Conservation (phyloP, 2,329 filamentous ascomycete genomes). For the Claviceps sp. region DNA sequence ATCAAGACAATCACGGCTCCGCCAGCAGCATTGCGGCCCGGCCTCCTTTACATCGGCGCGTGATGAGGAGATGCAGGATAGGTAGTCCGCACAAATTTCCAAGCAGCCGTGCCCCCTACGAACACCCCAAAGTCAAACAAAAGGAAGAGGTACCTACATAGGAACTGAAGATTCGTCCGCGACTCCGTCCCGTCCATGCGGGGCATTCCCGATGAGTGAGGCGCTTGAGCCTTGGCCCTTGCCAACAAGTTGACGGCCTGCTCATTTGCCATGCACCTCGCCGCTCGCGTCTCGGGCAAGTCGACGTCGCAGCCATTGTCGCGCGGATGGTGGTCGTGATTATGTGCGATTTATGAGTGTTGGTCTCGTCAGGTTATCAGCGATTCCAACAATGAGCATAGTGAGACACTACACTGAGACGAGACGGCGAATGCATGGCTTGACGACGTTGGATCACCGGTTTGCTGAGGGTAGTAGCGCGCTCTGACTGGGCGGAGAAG, state of each 20-base stretch:
- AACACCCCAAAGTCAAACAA: no score
- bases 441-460: background rate
- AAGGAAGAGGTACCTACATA: no score
- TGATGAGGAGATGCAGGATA: no score
- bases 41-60: no score
- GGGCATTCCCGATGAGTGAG: background rate
- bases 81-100: no score
- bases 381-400: no score
- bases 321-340: background rate
- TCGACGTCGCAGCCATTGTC: background rate
- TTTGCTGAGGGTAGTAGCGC: background rate
- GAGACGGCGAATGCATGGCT: background rate
- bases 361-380: no score
- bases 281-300: background rate
- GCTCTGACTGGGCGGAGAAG: background rate
- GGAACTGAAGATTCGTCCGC: no score
- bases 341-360: background rate
- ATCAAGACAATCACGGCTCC: background rate
- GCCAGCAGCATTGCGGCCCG: background rate
- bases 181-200: background rate
- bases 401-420: background rate
- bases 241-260: no score
- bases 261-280: background rate
- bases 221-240: background rate
- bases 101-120: no score